A percentile compares a stretch with the other conserved stretches of the same genome.
Evolutionary conservation across 257 asterid species (phyloP).

Genomic region (Solanum bulbocastanum): DNA sequence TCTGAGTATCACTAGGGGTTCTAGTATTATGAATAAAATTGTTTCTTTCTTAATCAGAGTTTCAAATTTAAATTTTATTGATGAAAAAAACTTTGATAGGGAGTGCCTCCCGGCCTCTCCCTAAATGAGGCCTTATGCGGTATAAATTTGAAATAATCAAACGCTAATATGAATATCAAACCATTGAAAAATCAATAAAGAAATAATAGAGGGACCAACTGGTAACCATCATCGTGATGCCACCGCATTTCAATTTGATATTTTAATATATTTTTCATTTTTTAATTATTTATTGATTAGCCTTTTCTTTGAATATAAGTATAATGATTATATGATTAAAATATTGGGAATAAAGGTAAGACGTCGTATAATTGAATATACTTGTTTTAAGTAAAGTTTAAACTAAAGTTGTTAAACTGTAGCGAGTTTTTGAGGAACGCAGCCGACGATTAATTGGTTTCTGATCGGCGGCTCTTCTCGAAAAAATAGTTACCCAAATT

Average conservation of each 20-base stretch:
- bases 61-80: accelerated
- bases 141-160: too few relatives aligned
- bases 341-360: background rate
- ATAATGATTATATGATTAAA: background rate
- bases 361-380: background rate
- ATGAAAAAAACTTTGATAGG: accelerated
- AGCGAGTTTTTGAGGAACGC: background rate
- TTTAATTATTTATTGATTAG: background rate
- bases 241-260: background rate
- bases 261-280: background rate
- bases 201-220: background rate
- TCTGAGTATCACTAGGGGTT: accelerated
- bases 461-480: background rate
- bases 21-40: too few relatives aligned
- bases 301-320: background rate
- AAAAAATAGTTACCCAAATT: background rate
- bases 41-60: background rate
- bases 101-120: accelerated
- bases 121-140: accelerated
- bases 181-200: accelerated
- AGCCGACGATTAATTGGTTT: background rate
- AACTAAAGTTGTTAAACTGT: background rate
- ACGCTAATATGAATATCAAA: too few relatives aligned
- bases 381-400: background rate
- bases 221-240: background rate